These are phyloP conservation scores for Brettanomyces anomalus DNA, from an alignment of 805 yeast species.

Conservation along the genomic window DNA sequence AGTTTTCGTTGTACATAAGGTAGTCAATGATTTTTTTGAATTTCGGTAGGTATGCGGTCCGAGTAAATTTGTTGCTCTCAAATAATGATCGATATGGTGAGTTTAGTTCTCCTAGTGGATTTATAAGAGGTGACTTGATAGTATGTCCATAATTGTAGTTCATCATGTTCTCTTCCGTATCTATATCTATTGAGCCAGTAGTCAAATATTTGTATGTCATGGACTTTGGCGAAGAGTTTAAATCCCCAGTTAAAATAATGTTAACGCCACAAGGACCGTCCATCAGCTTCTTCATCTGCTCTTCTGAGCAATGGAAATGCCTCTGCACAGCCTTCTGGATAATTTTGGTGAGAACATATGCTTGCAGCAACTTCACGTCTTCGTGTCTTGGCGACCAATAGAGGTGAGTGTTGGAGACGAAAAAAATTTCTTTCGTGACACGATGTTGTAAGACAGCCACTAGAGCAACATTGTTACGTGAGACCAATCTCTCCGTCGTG, in stretches of 20 bases:
- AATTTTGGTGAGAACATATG: conserved; percentile 33
- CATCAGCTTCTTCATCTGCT: conserved; percentile 3
- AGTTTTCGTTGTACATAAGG: conserved; percentile 39
- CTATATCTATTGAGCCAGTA: conserved; percentile 17
- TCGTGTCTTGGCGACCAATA: conserved; percentile 48
- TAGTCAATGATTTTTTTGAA: conserved; percentile 48
- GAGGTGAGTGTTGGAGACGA: conserved; percentile 50
- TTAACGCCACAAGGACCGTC: conserved; percentile 21
- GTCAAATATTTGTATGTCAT: conserved; percentile 37
- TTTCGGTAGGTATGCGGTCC: conserved; percentile 41
- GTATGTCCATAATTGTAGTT: conserved; percentile 17
- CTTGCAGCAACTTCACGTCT: conserved; percentile 47
- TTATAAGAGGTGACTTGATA: conserved; percentile 5
- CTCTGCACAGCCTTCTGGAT: conserved; percentile 22
- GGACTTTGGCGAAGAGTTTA: conserved; percentile 43
- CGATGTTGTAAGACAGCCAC: conserved; percentile 40
- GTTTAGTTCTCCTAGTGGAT: conserved; percentile 12
- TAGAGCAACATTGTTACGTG: conserved; percentile 49
- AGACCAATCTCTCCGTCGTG: conserved; percentile 27
- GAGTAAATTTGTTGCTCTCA: conserved; percentile 13
- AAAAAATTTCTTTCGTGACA: conserved; percentile 29
- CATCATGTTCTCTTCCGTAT: conserved; percentile 9
- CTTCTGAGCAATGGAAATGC: conserved; percentile 6
- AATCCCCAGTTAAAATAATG: conserved; percentile 46
- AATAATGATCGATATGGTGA: conserved; percentile 23